A percentile compares a stretch with the other conserved stretches of the same genome.
Evolutionary conservation across 805 yeast species (phyloP).

Genomic region (Candida cerambycidarum): DNA sequence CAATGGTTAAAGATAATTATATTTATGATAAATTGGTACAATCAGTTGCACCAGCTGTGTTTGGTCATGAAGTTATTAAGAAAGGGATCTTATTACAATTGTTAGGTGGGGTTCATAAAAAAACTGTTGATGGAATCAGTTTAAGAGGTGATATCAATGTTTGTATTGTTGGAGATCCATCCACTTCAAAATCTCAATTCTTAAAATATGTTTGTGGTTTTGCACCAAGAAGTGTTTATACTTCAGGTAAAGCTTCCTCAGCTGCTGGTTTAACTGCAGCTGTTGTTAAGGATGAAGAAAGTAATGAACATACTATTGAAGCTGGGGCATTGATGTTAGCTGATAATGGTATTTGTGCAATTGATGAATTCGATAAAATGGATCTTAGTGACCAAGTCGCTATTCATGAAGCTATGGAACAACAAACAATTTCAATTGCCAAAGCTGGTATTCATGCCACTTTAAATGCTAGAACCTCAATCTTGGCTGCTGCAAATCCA

Average conservation of each 20-base stretch:
- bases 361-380: constrained; percentile 98
- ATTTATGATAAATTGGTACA: constrained; percentile 80
- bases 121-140: constrained; percentile 90
- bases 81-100: constrained; percentile 88
- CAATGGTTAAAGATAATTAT: constrained; percentile 87
- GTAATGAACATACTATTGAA: constrained; percentile 95
- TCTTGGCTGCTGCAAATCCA: constrained; percentile 98
- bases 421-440: constrained; percentile 96
- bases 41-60: constrained; percentile 94
- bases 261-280: constrained; percentile 99
- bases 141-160: constrained; percentile 95
- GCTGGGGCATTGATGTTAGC: constrained; percentile 99
- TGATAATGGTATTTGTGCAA: constrained; percentile 97
- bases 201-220: constrained; percentile 88
- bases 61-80: constrained; percentile 91
- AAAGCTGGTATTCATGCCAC: constrained; percentile 99
- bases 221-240: constrained; percentile 91
- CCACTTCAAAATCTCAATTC: constrained; percentile 95
- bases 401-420: constrained; percentile 99
- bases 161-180: constrained; percentile 97
- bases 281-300: constrained; percentile 94
- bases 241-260: constrained; percentile 97
- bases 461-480: constrained; percentile 92
- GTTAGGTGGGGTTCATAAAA: constrained; percentile 93
- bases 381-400: constrained; percentile 95